These are phyloP conservation scores for Neurospora africana DNA, from an alignment of 495 filamentous ascomycete genomes.

Conservation along the genomic window DNA sequence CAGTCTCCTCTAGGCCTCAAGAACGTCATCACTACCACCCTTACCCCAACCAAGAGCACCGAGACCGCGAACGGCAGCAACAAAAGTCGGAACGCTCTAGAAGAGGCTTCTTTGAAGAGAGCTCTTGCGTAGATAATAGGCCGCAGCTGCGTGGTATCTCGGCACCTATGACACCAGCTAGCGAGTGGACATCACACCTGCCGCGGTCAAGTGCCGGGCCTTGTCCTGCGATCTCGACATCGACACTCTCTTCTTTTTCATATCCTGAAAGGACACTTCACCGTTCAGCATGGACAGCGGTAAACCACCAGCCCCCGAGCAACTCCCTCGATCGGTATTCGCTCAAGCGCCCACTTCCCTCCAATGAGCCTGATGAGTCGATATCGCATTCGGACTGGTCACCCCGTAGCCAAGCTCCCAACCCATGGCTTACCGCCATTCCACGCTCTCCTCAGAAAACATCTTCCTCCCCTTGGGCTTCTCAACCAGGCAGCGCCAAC, in stretches of 20 bases:
- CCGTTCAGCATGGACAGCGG: slow-evolving; percentile 8
- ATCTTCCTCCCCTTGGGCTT: background rate
- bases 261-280: background rate
- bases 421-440: slow-evolving; percentile 34
- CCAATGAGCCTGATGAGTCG: background rate
- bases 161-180: slow-evolving; percentile 30
- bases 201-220: background rate
- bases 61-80: slow-evolving; percentile 3
- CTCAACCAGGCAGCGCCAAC: background rate
- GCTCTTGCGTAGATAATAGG: slow-evolving; percentile 18
- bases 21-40: background rate
- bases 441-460: slow-evolving; percentile 19
- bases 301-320: slow-evolving; percentile 4
- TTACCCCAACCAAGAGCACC: slow-evolving; percentile 2
- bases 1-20: slow-evolving; percentile 7
- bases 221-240: background rate
- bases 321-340: slow-evolving; percentile 3
- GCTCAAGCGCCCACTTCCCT: background rate
- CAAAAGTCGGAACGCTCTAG: background rate
- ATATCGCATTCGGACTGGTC: background rate
- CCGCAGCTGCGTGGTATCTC: background rate
- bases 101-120: slow-evolving; percentile 4
- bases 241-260: background rate
- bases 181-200: background rate
- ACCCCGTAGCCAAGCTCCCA: slow-evolving; percentile 12